A percentile compares a stretch with the other conserved stretches of the same genome.
These are phyloP conservation scores for Huntiella omanensis DNA, from an alignment of 2,329 filamentous ascomycete species.

Conservation along the genomic window DNA sequence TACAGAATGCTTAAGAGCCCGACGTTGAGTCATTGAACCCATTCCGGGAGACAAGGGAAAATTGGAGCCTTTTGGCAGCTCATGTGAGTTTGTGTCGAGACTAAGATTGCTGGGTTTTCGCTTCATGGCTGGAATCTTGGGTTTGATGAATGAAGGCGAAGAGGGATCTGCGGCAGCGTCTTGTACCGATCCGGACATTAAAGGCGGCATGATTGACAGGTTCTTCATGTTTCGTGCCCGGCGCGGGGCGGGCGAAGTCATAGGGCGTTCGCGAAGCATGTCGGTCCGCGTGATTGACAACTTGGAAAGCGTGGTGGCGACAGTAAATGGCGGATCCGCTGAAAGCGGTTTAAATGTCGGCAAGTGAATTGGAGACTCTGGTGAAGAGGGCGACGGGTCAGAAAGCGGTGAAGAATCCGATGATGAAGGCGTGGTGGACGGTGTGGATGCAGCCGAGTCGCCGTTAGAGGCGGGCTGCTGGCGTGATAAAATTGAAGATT, in stretches of 20 bases:
- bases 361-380: slow-evolving; percentile 67
- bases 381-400: slow-evolving; percentile 81
- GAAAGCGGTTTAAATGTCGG: slow-evolving; percentile 52
- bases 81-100: slow-evolving; percentile 50
- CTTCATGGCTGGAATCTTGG: slow-evolving; percentile 49
- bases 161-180: slow-evolving; percentile 44
- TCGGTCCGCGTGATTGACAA: slow-evolving; percentile 26
- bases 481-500: slow-evolving; percentile 53
- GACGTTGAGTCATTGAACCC: slow-evolving; percentile 39
- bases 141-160: slow-evolving; percentile 65
- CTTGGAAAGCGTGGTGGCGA: slow-evolving; percentile 18
- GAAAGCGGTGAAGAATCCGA: slow-evolving; percentile 81
- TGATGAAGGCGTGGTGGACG: slow-evolving; percentile 82
- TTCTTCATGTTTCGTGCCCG: slow-evolving; percentile 72
- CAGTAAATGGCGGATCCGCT: slow-evolving; percentile 34
- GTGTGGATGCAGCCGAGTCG: slow-evolving; percentile 82
- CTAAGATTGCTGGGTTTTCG: slow-evolving; percentile 64
- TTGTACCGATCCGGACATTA: slow-evolving; percentile 20
- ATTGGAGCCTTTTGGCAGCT: slow-evolving; percentile 30
- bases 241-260: slow-evolving; percentile 50
- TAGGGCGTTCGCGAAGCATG: slow-evolving; percentile 29
- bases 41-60: slow-evolving; percentile 36
- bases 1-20: slow-evolving; percentile 46
- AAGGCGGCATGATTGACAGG: slow-evolving; percentile 54
- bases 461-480: too few species aligned